phyloP scores from a whole-genome alignment of 2,329 filamentous ascomycete genomes.

The Nemania bipapillata region DNA sequence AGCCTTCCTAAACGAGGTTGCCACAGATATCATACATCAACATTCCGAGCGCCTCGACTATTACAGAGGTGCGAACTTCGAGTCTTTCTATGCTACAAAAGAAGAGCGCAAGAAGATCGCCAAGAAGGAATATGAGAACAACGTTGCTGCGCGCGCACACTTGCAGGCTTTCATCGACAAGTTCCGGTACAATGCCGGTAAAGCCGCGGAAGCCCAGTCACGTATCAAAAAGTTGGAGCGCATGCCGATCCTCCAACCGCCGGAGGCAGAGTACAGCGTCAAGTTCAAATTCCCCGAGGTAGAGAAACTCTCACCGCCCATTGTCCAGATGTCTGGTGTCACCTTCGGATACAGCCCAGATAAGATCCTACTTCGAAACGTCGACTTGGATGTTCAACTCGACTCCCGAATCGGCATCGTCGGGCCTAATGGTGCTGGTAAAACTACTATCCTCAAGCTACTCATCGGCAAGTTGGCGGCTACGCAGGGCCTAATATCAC shows the following conservation, averaged over 20 bases:
- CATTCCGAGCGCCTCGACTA: constrained; percentile 97
- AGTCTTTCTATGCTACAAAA: constrained; percentile 95
- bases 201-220: constrained; percentile 97
- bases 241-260: constrained; percentile 90
- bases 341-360: constrained; percentile 87
- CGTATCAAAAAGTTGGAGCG: constrained; percentile 99
- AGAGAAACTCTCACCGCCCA: constrained; percentile 95
- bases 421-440: constrained; percentile 98
- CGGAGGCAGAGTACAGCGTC: constrained; percentile 93
- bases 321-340: constrained; percentile 95
- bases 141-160: constrained; percentile 93
- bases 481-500: constrained; percentile 82
- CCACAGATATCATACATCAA: constrained; percentile 99
- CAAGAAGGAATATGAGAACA: constrained; percentile 97
- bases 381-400: constrained; percentile 95
- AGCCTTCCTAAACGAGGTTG: constrained; percentile 97
- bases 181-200: constrained; percentile 98
- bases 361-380: constrained; percentile 80
- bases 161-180: constrained; percentile 99
- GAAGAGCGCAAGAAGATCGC: constrained; percentile 97
- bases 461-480: constrained; percentile 86
- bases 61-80: constrained; percentile 97
- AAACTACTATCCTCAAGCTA: constrained; percentile 98
- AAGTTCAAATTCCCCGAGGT: constrained; percentile 98
- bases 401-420: constrained; percentile 99